Evolutionary conservation across 805 yeast genomes (phyloP).

Genomic region (Blastobotrys chiropterorum): DNA sequence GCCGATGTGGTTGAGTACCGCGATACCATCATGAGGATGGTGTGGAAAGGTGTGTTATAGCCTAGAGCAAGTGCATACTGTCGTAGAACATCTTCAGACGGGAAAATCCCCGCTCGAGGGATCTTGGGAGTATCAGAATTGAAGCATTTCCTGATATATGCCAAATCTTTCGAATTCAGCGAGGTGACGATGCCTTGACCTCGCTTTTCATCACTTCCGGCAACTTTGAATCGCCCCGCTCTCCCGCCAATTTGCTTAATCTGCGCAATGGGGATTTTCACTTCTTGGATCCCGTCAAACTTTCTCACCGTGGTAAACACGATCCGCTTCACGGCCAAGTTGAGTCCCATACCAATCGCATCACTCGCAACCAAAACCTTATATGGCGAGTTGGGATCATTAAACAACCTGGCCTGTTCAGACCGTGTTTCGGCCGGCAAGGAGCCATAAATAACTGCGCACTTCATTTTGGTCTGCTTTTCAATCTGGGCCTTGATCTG

Average conservation of each 20-base stretch:
- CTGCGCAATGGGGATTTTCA: constrained; percentile 52
- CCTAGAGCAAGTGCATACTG: constrained; percentile 59
- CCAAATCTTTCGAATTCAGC: constrained; percentile 38
- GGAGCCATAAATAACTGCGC: constrained; percentile 91
- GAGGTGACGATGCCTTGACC: constrained; percentile 50
- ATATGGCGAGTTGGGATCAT: constrained; percentile 55
- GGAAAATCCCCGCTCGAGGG: constrained; percentile 67
- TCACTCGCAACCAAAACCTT: constrained; percentile 92
- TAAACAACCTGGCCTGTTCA: constrained; percentile 74
- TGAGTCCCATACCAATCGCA: constrained; percentile 97
- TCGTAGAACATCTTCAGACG: constrained; percentile 65
- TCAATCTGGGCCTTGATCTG: constrained; percentile 67
- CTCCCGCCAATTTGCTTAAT: constrained; percentile 93
- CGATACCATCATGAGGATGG: constrained; percentile 42
- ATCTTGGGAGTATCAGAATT: constrained; percentile 47
- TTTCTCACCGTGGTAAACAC: constrained; percentile 65
- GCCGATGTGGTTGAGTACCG: constrained; percentile 28
- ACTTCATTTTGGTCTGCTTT: constrained; percentile 40
- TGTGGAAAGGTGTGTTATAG: constrained; percentile 39
- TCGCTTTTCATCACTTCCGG: constrained; percentile 13
- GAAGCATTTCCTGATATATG: constrained; percentile 43
- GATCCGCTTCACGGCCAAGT: constrained; percentile 73
- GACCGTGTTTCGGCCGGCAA: constrained; percentile 92
- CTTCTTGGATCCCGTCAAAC: constrained; percentile 56
- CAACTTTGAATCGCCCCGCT: constrained; percentile 73